Percentiles rank a stretch among this genome's conserved stretches.
phyloP scores from a whole-genome alignment of 495 filamentous ascomycete species.

The Chaetomidium leptoderma region DNA sequence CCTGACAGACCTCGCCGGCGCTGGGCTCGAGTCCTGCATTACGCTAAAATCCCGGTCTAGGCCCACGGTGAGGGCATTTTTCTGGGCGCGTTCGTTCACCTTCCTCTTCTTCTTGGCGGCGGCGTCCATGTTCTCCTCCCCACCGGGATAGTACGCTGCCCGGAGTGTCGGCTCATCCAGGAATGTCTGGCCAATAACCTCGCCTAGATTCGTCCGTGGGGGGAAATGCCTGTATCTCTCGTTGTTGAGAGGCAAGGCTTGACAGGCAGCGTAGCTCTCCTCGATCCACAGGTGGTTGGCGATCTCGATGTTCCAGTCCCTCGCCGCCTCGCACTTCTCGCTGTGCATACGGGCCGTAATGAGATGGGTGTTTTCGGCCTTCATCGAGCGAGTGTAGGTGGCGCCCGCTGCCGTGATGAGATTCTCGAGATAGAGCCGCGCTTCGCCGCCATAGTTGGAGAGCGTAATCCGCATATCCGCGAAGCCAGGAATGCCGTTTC shows the following conservation, averaged over 20 bases:
- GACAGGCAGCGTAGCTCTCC: conserved; percentile 89
- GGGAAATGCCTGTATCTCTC: conserved; percentile 79
- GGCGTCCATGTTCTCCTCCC: conserved; percentile 28
- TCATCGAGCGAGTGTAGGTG: conserved; percentile 87
- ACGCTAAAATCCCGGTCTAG: conserved; percentile 32
- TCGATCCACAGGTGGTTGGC: conserved; percentile 97
- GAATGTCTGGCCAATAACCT: conserved; percentile 82
- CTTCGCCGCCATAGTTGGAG: conserved; percentile 94
- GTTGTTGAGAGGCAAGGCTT: conserved; percentile 61
- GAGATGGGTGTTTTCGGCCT: conserved; percentile 88
- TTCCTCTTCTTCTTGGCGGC: conserved; percentile 42
- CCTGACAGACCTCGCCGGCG: conserved; percentile 8
- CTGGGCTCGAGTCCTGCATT: conserved; percentile 26
- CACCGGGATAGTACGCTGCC: conserved; percentile 40
- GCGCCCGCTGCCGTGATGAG: conserved; percentile 77
- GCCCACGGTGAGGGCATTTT: conserved; percentile 32
- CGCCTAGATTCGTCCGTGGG: conserved; percentile 79
- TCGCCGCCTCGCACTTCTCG: conserved; percentile 87
- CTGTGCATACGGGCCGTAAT: conserved; percentile 82
- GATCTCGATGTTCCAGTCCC: conserved; percentile 85
- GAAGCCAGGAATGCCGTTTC: conserved; percentile 73
- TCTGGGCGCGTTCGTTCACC: conserved; percentile 35
- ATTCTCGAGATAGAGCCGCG: conserved; percentile 88
- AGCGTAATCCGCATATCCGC: conserved; percentile 71
- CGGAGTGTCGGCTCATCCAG: conserved; percentile 38